Conservation (phyloP, 441 rosid genomes). For the Brassica balearica region DNA sequence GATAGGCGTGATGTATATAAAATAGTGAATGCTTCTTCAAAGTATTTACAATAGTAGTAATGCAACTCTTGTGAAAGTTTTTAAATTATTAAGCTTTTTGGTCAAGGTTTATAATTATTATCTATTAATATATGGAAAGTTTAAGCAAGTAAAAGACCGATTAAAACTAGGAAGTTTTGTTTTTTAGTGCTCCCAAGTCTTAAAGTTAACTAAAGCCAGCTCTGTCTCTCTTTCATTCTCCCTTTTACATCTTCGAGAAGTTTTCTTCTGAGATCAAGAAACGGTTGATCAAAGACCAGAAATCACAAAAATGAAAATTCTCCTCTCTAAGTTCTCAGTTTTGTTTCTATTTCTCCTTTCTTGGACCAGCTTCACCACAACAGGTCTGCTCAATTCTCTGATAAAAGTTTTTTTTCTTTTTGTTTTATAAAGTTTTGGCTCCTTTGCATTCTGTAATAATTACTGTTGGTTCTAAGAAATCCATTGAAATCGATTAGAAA, state of each 20-base stretch:
- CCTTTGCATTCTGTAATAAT: constrained; percentile 20
- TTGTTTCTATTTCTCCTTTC: constrained; percentile 53
- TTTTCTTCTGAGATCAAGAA: constrained; percentile 36
- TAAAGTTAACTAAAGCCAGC: constrained; percentile 26
- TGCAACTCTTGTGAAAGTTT: neutral
- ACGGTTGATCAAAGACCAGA: neutral
- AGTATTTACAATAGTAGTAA: neutral
- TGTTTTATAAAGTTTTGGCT: neutral
- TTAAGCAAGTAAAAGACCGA: constrained; percentile 28
- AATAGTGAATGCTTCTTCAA: neutral
- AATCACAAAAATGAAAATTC: constrained; percentile 10
- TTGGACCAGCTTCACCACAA: constrained; percentile 49
- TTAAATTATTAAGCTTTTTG: neutral
- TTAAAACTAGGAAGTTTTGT: constrained; percentile 31
- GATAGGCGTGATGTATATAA: neutral
- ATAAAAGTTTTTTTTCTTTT: neutral
- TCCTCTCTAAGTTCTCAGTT: constrained; percentile 42
- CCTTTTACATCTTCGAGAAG: constrained; percentile 18
- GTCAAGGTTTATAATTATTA: neutral
- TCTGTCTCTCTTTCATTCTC: constrained; percentile 18
- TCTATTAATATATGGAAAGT: constrained; percentile 16
- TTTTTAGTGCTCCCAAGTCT: constrained; percentile 37
- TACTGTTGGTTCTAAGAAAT: neutral
- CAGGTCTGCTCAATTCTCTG: constrained; percentile 53
- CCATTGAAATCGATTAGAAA: neutral